Base-by-base conservation (phyloP, 2,329 filamentous ascomycete genomes). In the Hypoxylon sp. region DNA sequence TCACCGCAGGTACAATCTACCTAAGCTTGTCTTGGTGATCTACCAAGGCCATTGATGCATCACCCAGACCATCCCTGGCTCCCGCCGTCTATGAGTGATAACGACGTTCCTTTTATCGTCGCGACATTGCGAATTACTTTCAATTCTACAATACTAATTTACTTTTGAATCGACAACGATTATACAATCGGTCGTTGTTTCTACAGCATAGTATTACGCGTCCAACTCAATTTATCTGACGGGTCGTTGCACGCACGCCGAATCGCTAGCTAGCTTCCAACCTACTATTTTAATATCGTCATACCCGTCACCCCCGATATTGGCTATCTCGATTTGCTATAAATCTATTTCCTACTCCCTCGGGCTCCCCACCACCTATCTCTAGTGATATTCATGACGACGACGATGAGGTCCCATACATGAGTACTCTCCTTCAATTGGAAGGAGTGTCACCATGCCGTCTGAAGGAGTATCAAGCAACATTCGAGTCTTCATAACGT, bases 401-500 rank as follows among this genome's bases (percentile, higher is more conserved):
- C 68, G 63, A 77, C 61, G 30, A 77, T 77, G 75, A 66, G 66
- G 75, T 51, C 61, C 68, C 64, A 71, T 72, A 73, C 66, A 75
- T 76, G 72, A 76, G 35, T 61, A 44, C 59, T 76, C 77, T 76
- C 76, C 77, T 79, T 77, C 75, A 48, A 70, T 61, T 60, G 72
- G 77, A 79, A 78, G 77, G 75, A 78, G 73, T 78, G 72, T 66
- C 78, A 82, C 74, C 78, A 88, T 88, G 85, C 79, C 84, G 73
- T 80, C 84, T 73, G 84, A 86, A 62, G 72, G 62, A 76, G 78
- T 76, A 72, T 75, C 79, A 69, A 84, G 83, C 82, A 95, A 97
- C 84, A 94, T 99, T 79, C 92, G 95, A 81, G 95, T 98, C 81
- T 97, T 95, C 80, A 93, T 99, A 81, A 91, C 91, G 83, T 99